Conservation (phyloP, 257 asterid species). For the Jacaranda mimosifolia region DNA sequence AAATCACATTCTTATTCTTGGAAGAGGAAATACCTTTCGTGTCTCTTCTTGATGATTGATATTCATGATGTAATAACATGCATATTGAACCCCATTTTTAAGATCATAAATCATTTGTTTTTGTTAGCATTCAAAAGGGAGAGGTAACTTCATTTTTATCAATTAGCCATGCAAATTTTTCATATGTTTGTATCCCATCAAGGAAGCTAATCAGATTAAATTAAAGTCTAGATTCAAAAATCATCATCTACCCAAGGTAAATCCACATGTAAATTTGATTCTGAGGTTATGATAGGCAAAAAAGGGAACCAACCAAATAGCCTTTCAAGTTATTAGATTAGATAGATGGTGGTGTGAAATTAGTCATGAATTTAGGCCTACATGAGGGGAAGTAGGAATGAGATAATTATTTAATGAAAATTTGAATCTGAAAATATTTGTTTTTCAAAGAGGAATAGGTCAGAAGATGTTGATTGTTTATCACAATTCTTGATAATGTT, state of each 20-base stretch:
- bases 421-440: neutral
- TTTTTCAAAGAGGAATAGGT: constrained; percentile 15
- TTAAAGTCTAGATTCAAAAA: neutral
- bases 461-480: constrained; percentile 42
- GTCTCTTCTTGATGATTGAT: neutral
- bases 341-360: constrained; percentile 7
- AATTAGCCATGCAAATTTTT: neutral
- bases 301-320: neutral
- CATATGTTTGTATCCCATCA: neutral
- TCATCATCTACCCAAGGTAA: constrained; percentile 18
- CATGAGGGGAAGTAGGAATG: neutral
- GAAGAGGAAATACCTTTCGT: constrained; percentile 4
- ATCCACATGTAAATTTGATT: neutral
- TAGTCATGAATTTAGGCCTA: neutral
- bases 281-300: neutral
- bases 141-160: neutral
- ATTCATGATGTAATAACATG: neutral
- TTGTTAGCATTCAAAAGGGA: neutral
- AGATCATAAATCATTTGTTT: neutral
- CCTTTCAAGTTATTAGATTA: neutral
- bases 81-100: neutral
- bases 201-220: neutral
- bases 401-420: too few species aligned
- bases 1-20: constrained; percentile 3
- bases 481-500: constrained; percentile 33